Conservation (phyloP, 345 rosid genomes). For the Limnanthes douglasii region DNA sequence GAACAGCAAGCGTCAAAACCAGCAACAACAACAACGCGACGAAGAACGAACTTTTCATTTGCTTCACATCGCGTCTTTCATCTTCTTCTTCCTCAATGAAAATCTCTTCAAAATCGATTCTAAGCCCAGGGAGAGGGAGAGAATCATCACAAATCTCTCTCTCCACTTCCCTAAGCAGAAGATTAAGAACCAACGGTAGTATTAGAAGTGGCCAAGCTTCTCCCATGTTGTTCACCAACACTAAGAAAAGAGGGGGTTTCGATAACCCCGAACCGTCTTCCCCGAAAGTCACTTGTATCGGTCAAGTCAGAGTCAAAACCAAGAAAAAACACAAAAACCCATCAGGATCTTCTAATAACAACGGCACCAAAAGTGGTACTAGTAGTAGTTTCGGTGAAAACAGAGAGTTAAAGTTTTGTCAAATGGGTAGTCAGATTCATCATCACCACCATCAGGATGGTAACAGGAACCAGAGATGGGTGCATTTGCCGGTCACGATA, state of each 20-base stretch:
- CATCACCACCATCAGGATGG: constrained; percentile 11
- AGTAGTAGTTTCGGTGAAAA: constrained; percentile 16
- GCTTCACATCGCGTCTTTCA: constrained; percentile 77
- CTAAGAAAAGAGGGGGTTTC: constrained; percentile 47
- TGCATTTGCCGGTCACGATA: constrained; percentile 63
- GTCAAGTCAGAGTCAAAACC: constrained; percentile 94
- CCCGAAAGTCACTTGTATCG: constrained; percentile 95
- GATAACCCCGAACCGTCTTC: constrained; percentile 87
- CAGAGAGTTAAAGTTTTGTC: too few species aligned
- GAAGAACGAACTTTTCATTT: constrained; percentile 51
- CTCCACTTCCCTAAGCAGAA: constrained; percentile 64
- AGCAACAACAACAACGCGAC: constrained; percentile 14
- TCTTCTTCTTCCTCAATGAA: constrained; percentile 89
- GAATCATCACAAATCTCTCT: constrained; percentile 67
- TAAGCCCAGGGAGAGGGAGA: constrained; percentile 50
- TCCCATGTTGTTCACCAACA: constrained; percentile 60
- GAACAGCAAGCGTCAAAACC: constrained; percentile 29
- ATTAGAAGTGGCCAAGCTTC: constrained; percentile 68
- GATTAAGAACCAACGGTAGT: constrained; percentile 60
- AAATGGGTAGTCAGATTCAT: constrained; percentile 6
- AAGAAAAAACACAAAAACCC: constrained; percentile 83
- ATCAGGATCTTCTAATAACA: constrained; percentile 41
- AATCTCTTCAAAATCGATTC: constrained; percentile 59
- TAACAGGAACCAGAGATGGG: constrained; percentile 64
- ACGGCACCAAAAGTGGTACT: constrained; percentile 55